Evolutionary conservation across 257 asterid genomes (phyloP).

Genomic region (Solanum pimpinellifolium): DNA sequence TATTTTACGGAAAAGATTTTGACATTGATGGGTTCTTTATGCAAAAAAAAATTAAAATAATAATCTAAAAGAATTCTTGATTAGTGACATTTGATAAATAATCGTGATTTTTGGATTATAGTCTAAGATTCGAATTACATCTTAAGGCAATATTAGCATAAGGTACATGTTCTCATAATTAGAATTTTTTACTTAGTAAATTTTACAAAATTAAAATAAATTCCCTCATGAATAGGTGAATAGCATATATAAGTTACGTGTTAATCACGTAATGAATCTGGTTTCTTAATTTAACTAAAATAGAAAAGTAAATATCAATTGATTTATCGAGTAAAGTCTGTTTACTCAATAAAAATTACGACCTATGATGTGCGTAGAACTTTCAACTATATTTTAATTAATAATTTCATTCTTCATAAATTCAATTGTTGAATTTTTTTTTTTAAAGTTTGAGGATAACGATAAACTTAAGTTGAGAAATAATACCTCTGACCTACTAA

Average conservation of each 20-base stretch:
- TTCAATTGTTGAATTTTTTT: background rate
- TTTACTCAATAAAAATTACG: background rate
- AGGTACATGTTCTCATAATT: background rate
- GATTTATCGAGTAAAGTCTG: accelerated
- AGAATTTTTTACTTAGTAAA: background rate
- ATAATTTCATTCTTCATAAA: background rate
- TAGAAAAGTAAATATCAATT: background rate
- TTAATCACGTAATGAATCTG: background rate
- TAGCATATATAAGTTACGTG: background rate
- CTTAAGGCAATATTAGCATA: background rate
- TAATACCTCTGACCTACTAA: background rate
- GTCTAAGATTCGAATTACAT: background rate
- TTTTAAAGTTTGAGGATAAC: background rate
- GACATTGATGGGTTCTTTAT: background rate
- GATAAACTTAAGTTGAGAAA: background rate
- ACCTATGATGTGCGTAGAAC: background rate
- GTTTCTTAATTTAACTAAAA: too few relatives aligned
- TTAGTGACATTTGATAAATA: background rate
- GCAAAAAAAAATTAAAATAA: background rate
- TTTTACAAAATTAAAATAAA: background rate
- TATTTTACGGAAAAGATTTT: background rate
- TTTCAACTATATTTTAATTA: too few relatives aligned
- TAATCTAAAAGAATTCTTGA: background rate
- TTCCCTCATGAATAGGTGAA: background rate
- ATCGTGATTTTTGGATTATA: background rate